Evolutionary conservation across 1,284 basidiomycete species (phyloP), one percentile per base, ranked within the genome.

Genomic region (Heterobasidion irregulare): DNA sequence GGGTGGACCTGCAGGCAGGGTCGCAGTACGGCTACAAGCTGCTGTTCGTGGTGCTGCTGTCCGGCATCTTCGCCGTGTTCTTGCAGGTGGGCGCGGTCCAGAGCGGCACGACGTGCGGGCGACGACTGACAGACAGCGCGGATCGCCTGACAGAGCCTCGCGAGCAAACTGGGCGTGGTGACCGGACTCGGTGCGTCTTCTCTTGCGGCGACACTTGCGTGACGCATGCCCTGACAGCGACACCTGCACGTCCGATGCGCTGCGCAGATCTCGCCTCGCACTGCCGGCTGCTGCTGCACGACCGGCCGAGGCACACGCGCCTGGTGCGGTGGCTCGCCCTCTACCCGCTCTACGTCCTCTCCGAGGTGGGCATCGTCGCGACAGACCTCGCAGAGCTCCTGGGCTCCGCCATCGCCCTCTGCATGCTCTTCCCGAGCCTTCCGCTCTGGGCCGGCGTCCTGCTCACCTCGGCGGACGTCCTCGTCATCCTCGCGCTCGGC

Each of bases 391-490:
- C 84, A 34, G 85, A 88, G 66, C 77, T 97, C 8, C 74, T 96
- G 6, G 93, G 93, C 0, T 83, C 79, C n/a, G 89, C 87, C 2
- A 89, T 92, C 56, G 89, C 86, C 0, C 72, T 96, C 48, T 85
- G 84, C 65, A 72, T 96, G 70, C 77, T 96, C 44, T 92, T 95
- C 65, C 93, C 94, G 0, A 73, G 71, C 35, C 72, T 96, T 8
- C 82, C 92, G 35, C 73, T 94, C 6, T 94, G 84, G 78, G 89
- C 82, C 1, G 89, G 87, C 45, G 89, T 96, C 2, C 74, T 96
- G 45, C 75, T 97, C 58, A 97, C 94, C 1, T 86, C 86, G 0
- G 76, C 78, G 41, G 94, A 98, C 66, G 92, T 96, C 15, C 73
- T 98, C 54, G 64, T 97, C 56, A 76, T 94, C 41, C 77, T 89